Conservation (phyloP, 2,329 filamentous ascomycete genomes). For the Pseudogymnoascus sp. region DNA sequence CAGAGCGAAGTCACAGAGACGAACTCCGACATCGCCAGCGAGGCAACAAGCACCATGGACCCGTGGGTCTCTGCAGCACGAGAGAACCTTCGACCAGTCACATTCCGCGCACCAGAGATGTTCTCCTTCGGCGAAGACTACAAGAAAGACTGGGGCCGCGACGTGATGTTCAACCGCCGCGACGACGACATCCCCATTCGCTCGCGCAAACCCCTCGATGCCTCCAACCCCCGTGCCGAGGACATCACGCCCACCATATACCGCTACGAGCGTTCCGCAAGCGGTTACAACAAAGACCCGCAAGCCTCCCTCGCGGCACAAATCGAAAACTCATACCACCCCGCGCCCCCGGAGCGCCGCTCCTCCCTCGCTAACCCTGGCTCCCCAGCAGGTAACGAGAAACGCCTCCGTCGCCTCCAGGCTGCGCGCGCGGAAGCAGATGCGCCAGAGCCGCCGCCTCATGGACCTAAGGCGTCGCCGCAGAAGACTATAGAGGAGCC, state of each 20-base stretch:
- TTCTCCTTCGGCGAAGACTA: constrained; percentile 14
- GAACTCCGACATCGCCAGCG: constrained; percentile 15
- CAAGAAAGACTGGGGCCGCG: constrained; percentile 21
- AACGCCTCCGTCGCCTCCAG: background rate
- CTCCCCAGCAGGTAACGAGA: background rate
- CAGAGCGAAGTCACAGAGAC: constrained; percentile 25
- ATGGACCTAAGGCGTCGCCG: background rate
- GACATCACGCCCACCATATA: constrained; percentile 12
- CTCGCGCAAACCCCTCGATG: constrained; percentile 15
- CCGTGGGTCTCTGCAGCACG: constrained; percentile 8
- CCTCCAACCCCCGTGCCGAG: background rate
- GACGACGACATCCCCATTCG: constrained; percentile 17
- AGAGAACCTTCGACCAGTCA: constrained; percentile 14
- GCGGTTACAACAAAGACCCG: background rate
- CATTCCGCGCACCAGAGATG: constrained; percentile 13
- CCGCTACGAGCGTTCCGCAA: constrained; percentile 10
- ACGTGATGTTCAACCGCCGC: constrained; percentile 22
- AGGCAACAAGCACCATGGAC: constrained; percentile 19
- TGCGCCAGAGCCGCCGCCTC: background rate
- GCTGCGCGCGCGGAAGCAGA: background rate
- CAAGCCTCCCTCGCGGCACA: constrained; percentile 13
- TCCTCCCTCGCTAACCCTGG: constrained; percentile 23
- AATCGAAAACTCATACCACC: constrained; percentile 16
- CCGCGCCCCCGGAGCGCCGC: constrained; percentile 23
- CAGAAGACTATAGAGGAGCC: background rate